Evolutionary conservation across 169 alveolate genomes (phyloP), one percentile per base, ranked within the genome.

Genomic region (Babesia bovis): DNA sequence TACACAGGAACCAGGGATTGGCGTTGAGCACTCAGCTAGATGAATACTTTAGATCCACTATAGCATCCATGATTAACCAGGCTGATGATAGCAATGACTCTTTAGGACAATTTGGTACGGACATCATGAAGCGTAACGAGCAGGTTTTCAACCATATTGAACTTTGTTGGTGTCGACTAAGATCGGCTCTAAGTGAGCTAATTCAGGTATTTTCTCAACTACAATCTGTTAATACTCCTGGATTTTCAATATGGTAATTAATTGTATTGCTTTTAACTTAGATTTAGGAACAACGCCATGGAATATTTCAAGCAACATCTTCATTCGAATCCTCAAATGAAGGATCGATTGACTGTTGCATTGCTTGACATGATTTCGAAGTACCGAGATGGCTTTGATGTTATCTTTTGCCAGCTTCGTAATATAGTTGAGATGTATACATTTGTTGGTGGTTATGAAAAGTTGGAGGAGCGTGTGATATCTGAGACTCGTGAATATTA

Each of bases 341-440:
- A 76, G 51, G 74, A 76, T 4, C 30, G 53, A 17, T 17, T 76
- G 3, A 36, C 47, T 57, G 36, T 49, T 12, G 85, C 63, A 6
- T 10, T 35, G 66, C 69, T 76, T 28, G 72, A 61, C 49, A 2
- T 15, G 1, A 41, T 76, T 4, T 15, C 63, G 21, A 21, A 15
- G 15, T 65, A 76, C 61, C 57, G 85, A 9, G 30, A 47, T 15
- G 75, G 81, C 0, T 32, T 23, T 6, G 60, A 63, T 12, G 81
- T 66, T 9, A 25, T 45, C 1, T 76, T 66, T 30, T 65, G 81
- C 61, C 85, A 76, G 26, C 75, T 76, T 4, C 32, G 60, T 9
- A 76, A 76, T 68, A 52, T 76, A 19, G 45, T 66, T 1, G 79
- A 76, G 28, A 53, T 76, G 73, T 58, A 66, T 35, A 26, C 60